A percentile compares a stretch with the other conserved stretches of the same genome.
Conservation (phyloP, 805 yeast genomes). For the Barnettozyma californica region DNA sequence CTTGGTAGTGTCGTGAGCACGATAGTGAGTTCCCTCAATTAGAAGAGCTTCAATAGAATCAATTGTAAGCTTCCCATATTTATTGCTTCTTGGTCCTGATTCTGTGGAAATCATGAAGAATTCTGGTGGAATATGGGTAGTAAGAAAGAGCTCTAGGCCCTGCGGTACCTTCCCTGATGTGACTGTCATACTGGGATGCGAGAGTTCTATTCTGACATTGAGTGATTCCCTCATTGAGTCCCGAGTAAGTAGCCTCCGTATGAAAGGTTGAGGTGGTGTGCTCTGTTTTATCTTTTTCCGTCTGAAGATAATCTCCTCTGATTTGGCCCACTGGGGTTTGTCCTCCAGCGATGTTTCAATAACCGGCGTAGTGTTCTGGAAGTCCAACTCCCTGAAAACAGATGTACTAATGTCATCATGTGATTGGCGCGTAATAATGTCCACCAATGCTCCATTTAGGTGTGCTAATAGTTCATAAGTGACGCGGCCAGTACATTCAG, state of each 20-base stretch:
- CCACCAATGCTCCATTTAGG: neutral
- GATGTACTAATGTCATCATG: neutral
- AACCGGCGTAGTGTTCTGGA: neutral
- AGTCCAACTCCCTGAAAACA: neutral
- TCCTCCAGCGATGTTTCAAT: neutral
- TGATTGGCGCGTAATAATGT: neutral
- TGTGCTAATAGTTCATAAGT: neutral
- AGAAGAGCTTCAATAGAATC: neutral
- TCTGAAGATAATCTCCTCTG: neutral
- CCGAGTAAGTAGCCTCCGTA: neutral
- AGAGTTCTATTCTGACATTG: neutral
- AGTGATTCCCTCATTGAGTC: neutral
- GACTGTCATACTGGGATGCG: neutral
- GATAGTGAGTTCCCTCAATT: conserved; percentile 1
- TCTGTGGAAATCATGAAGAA: neutral
- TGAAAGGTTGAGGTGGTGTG: neutral
- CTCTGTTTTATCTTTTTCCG: neutral
- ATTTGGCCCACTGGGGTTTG: neutral
- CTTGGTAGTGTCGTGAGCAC: neutral
- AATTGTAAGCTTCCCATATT: neutral
- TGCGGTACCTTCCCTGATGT: neutral
- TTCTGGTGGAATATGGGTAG: neutral
- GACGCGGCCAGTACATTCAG: neutral
- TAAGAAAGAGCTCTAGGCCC: neutral
- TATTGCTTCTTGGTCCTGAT: neutral